A percentile compares a stretch with the other conserved stretches of the same genome.
phyloP scores from a whole-genome alignment of 106 monocot species.

The Apostasia shenzhenica region DNA sequence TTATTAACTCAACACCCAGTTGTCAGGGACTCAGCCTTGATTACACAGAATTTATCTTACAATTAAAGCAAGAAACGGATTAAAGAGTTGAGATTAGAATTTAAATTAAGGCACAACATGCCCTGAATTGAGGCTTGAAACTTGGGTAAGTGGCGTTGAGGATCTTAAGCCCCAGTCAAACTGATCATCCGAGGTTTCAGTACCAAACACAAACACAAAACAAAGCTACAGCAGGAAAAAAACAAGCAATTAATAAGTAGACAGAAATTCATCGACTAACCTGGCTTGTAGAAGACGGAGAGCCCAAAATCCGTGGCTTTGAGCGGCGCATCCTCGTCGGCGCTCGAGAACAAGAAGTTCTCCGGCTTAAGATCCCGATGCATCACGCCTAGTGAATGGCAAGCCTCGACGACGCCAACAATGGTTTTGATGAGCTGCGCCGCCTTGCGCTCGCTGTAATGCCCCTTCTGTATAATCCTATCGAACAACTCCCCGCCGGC shows the following conservation, averaged over 20 bases:
- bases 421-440: slow-evolving; percentile 73
- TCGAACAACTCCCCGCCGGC: slow-evolving; percentile 57
- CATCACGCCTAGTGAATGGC: slow-evolving; percentile 91
- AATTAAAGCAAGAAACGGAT: no score
- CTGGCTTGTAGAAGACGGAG: slow-evolving; percentile 82
- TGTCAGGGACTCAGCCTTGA: no score
- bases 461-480: slow-evolving; percentile 67
- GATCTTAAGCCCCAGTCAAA: no score
- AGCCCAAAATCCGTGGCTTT: slow-evolving; percentile 86
- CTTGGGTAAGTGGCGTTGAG: no score
- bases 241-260: neutral
- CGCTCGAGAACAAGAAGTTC: slow-evolving; percentile 63
- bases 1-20: no score
- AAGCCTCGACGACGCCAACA: slow-evolving; percentile 70
- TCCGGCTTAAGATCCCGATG: slow-evolving; percentile 89
- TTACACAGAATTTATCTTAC: no score
- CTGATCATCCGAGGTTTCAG: no score
- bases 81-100: no score
- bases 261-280: slow-evolving; percentile 13
- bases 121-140: no score
- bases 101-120: no score
- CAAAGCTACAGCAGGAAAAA: neutral
- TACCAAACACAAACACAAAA: no score
- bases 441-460: slow-evolving; percentile 72
- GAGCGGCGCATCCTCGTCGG: slow-evolving; percentile 62